Percentiles rank a stretch among this genome's conserved stretches.
Evolutionary conservation across 768 basidiomycete genomes (phyloP).

Genomic region (Zangia roseola): DNA sequence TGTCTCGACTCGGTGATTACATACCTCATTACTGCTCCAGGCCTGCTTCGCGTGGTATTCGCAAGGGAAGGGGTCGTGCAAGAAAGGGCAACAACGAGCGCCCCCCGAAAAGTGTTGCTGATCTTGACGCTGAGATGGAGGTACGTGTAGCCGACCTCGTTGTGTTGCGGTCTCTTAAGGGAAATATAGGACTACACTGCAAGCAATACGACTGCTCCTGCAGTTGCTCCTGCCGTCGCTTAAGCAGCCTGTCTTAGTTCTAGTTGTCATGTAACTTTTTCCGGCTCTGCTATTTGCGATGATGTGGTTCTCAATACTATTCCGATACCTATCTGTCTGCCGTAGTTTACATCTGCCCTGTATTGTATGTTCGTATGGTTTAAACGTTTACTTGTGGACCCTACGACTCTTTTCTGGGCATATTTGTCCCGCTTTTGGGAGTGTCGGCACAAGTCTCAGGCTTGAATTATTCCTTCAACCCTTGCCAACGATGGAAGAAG

Average conservation of each 20-base stretch:
- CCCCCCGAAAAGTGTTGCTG: conserved; percentile 78
- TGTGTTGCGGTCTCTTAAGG: background rate
- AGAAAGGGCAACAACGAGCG: conserved; percentile 51
- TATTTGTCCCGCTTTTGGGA: background rate
- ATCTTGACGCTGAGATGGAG: conserved; percentile 98
- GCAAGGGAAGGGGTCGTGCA: conserved; percentile 44
- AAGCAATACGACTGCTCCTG: conserved; percentile 43
- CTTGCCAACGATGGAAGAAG: conserved; percentile 14
- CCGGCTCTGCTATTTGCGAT: conserved; percentile 2
- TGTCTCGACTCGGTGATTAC: background rate
- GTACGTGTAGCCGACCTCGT: conserved; percentile 41
- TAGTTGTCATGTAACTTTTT: conserved; percentile 7
- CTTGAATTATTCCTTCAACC: too few species aligned
- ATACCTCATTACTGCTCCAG: conserved; percentile 19
- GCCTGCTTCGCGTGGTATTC: conserved; percentile 40
- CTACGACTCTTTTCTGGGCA: background rate
- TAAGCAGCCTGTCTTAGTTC: conserved; percentile 11
- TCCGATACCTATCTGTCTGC: conserved; percentile 22
- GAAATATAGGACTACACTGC: conserved; percentile 65
- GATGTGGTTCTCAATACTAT: conserved; percentile 12
- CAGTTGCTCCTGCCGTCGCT: conserved; percentile 44
- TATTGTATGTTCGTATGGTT: conserved; percentile 19
- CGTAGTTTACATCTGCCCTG: conserved; percentile 23
- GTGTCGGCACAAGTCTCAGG: too few species aligned
- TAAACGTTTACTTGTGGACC: conserved; percentile 7